Evolutionary conservation across 2,329 filamentous ascomycete species (phyloP).

Genomic region (Apiospora malaysiana): DNA sequence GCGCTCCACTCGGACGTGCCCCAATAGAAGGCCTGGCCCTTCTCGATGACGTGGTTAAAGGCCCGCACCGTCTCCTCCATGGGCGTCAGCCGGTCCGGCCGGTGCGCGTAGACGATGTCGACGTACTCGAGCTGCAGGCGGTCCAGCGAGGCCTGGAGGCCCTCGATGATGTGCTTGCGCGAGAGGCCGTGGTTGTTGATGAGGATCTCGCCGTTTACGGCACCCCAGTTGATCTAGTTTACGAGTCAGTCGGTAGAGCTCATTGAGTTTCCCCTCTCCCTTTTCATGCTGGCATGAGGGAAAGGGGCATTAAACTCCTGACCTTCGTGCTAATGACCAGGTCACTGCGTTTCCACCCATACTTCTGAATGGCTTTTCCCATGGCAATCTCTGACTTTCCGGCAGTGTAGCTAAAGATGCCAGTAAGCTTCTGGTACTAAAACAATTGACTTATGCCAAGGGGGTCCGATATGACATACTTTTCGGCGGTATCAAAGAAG

Average conservation of each 20-base stretch:
- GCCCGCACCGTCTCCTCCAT: slow-evolving; percentile 74
- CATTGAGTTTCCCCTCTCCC: background rate
- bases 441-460: too few relatives aligned
- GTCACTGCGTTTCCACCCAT: slow-evolving; percentile 66
- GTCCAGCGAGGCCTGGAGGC: slow-evolving; percentile 63
- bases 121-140: slow-evolving; percentile 66
- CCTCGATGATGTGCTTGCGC: slow-evolving; percentile 74
- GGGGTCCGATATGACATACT: slow-evolving; percentile 5
- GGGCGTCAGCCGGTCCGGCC: slow-evolving; percentile 69
- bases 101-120: slow-evolving; percentile 72
- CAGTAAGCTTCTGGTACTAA: background rate
- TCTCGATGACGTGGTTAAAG: slow-evolving; percentile 73
- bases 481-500: slow-evolving; percentile 68
- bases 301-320: slow-evolving; percentile 19
- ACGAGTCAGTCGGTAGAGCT: background rate
- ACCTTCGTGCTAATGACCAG: slow-evolving; percentile 67
- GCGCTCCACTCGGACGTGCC: slow-evolving; percentile 73
- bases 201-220: slow-evolving; percentile 62
- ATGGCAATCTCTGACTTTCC: slow-evolving; percentile 69
- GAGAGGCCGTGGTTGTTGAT: slow-evolving; percentile 73
- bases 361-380: slow-evolving; percentile 65
- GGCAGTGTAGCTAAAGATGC: slow-evolving; percentile 49
- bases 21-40: slow-evolving; percentile 72
- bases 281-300: background rate
- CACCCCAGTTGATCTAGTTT: slow-evolving; percentile 68